Percentiles rank a stretch among this genome's conserved stretches.
Evolutionary conservation across 1,284 basidiomycete genomes (phyloP).

Genomic region (Fomitopsis schrenkii): DNA sequence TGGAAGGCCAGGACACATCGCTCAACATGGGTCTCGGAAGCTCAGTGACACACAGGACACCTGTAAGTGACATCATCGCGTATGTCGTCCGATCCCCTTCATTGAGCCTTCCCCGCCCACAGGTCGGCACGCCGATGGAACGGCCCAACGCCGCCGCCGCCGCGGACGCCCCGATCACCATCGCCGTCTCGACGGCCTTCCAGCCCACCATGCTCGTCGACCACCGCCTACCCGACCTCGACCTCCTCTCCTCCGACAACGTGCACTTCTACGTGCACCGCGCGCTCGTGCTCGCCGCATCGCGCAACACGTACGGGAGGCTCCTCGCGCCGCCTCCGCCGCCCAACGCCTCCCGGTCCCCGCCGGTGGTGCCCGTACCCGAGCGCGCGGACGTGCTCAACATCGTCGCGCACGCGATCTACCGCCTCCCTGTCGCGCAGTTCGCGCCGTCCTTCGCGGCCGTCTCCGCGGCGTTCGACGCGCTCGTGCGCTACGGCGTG

Average conservation of each 20-base stretch:
- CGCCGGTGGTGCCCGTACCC: constrained; percentile 22
- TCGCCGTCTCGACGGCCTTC: constrained; percentile 73
- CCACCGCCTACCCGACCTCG: constrained; percentile 47
- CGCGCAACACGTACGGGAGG: constrained; percentile 29
- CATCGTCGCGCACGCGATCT: constrained; percentile 33
- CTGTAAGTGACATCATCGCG: not conserved
- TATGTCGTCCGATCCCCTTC: not conserved
- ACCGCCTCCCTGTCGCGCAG: constrained; percentile 26
- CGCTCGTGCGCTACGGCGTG: constrained; percentile 28
- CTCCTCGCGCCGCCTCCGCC: constrained; percentile 19
- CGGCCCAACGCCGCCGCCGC: not conserved
- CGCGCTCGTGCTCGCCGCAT: constrained; percentile 25
- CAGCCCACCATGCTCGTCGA: constrained; percentile 57
- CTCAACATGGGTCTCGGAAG: not conserved
- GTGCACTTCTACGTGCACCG: constrained; percentile 54
- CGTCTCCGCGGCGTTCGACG: constrained; percentile 23
- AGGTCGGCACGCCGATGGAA: constrained; percentile 9
- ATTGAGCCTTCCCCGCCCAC: not conserved
- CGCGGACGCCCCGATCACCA: not conserved
- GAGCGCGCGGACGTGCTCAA: constrained; percentile 31
- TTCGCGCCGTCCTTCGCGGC: constrained; percentile 25
- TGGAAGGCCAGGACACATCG: not conserved
- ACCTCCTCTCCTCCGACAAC: constrained; percentile 62
- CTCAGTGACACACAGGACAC: not conserved
- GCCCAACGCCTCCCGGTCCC: constrained; percentile 10